These are phyloP conservation scores for Scutellaria baicalensis DNA, from an alignment of 257 asterid genomes.

Conservation along the genomic window DNA sequence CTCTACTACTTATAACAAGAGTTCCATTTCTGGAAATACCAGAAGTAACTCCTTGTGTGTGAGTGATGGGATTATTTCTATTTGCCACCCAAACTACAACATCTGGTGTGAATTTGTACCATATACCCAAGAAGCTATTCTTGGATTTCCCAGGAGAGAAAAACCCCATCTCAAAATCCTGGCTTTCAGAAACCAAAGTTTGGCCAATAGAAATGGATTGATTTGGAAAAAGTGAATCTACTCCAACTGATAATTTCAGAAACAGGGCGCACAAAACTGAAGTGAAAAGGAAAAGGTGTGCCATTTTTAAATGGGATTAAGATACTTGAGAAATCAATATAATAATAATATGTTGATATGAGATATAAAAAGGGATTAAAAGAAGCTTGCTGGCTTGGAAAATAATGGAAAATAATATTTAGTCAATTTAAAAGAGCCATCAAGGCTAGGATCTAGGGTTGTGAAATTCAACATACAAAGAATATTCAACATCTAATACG, in stretches of 20 bases:
- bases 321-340: too few relatives aligned
- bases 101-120: conserved; percentile 26
- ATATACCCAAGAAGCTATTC: conserved; percentile 18
- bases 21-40: not conserved
- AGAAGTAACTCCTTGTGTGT: not conserved
- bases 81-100: conserved; percentile 27
- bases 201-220: conserved; percentile 4
- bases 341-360: too few relatives aligned
- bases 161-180: conserved; percentile 17
- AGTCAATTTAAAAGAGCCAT: too few relatives aligned
- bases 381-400: too few relatives aligned
- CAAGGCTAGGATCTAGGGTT: too few relatives aligned
- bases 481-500: too few relatives aligned
- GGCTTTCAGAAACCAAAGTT: not conserved
- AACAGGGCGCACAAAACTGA: not conserved
- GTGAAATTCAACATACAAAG: too few relatives aligned
- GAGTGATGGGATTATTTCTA: conserved; percentile 5
- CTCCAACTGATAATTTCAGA: not conserved
- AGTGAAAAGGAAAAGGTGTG: not conserved
- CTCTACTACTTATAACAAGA: not conserved
- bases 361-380: too few relatives aligned
- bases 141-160: conserved; percentile 16
- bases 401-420: too few relatives aligned
- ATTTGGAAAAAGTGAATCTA: conserved; percentile 11
- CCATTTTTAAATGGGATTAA: not conserved